Evolutionary conservation across 768 basidiomycete genomes (phyloP).

Genomic region (Multifurca ochricompacta): DNA sequence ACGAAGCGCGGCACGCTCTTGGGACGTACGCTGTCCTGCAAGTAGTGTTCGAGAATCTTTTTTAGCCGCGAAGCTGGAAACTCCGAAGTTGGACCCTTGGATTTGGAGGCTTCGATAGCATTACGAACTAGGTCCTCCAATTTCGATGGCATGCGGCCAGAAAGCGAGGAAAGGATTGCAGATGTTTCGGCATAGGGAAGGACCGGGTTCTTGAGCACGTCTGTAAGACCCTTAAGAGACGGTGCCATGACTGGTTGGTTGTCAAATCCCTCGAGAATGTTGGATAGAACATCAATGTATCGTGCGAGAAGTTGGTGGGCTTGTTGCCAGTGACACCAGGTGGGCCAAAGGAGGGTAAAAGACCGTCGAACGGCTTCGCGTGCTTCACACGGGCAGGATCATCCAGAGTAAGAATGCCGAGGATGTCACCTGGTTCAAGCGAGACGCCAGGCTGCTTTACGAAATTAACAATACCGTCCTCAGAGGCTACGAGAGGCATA

Average conservation of each 20-base stretch:
- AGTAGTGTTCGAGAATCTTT: constrained; percentile 78
- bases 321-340: constrained; percentile 84
- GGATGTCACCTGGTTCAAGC: constrained; percentile 92
- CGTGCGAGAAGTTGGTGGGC: constrained; percentile 74
- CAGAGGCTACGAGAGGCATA: constrained; percentile 92
- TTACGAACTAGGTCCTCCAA: constrained; percentile 81
- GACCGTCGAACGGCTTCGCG: constrained; percentile 95
- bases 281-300: constrained; percentile 69
- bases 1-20: constrained; percentile 77
- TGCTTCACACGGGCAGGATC: constrained; percentile 96
- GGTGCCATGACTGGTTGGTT: constrained; percentile 86
- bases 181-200: constrained; percentile 83
- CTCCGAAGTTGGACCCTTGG: constrained; percentile 67
- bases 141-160: constrained; percentile 88
- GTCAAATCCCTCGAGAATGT: constrained; percentile 95
- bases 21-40: constrained; percentile 74
- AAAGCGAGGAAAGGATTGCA: constrained; percentile 78
- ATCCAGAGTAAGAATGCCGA: constrained; percentile 93
- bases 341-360: constrained; percentile 79
- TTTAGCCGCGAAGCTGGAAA: constrained; percentile 87
- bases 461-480: constrained; percentile 90
- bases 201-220: constrained; percentile 73
- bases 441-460: constrained; percentile 98
- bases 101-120: constrained; percentile 66
- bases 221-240: constrained; percentile 80